These are phyloP conservation scores for Nymphaea thermarum DNA, from an alignment of 164 flowering plant species.

Conservation along the genomic window DNA sequence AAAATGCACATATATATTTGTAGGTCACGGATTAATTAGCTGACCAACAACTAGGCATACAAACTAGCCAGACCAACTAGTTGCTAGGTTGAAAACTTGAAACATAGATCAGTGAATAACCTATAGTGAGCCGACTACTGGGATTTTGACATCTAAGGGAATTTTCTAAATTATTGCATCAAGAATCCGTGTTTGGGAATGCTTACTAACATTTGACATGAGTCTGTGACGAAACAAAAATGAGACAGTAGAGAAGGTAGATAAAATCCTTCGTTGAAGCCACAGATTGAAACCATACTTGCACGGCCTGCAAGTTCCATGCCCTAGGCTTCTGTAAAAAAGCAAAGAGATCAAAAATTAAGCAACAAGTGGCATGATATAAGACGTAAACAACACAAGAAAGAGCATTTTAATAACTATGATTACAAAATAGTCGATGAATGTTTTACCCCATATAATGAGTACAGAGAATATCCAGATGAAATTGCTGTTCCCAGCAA, in stretches of 20 bases:
- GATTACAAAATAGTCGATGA: not conserved
- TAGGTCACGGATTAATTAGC: too few relatives aligned
- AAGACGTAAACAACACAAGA: not conserved
- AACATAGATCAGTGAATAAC: too few relatives aligned
- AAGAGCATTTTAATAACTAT: too few relatives aligned
- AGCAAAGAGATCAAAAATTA: not conserved
- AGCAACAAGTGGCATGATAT: not conserved
- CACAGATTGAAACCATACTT: slow-evolving; percentile 82
- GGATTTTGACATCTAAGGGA: not conserved
- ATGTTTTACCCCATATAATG: slow-evolving; percentile 72
- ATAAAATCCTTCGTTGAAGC: slow-evolving; percentile 90
- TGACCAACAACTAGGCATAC: too few relatives aligned
- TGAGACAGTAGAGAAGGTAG: slow-evolving; percentile 76
- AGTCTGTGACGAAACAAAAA: slow-evolving; percentile 66
- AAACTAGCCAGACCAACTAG: too few relatives aligned
- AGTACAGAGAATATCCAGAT: slow-evolving; percentile 66
- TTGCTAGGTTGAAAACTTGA: too few relatives aligned
- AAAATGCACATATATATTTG: too few relatives aligned
- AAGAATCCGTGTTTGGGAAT: not conserved
- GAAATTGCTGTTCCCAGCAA: slow-evolving; percentile 85
- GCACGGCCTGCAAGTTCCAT: slow-evolving; percentile 84
- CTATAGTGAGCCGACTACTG: too few relatives aligned
- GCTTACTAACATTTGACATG: slow-evolving; percentile 59
- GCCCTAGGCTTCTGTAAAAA: slow-evolving; percentile 79
- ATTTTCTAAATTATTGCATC: not conserved